Base-by-base conservation (phyloP, 345 rosid species). In the Citrus maxima region DNA sequence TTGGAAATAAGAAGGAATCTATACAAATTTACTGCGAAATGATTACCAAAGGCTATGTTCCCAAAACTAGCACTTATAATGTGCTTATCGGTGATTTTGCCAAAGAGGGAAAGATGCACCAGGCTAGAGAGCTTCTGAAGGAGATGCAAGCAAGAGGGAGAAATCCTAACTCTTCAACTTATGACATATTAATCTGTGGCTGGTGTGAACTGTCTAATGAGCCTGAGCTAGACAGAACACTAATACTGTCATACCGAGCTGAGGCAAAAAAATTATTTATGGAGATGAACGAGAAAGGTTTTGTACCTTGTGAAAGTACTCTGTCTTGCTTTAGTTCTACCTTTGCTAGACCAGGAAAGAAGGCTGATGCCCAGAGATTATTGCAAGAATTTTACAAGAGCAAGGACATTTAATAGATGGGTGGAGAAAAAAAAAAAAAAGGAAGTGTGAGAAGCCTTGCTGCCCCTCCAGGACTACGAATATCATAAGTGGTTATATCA, bases 271-370 rank as follows among this genome's bases (percentile, higher is more conserved):
- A 60, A 69, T 83, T 92, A 81, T 46, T 93, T 22, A 60, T 54
- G 30, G 92, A 90, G 88, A 93, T 95, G 99, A 83, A 87, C 72
- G 90, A 86, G 58, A 92, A 73, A 79, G 95, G 89, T 38, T 91
- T 86, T 77, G 54, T 82, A 18, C 98, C 98, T 6, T 79, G 89
- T 85, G 82, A 87, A 84, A 85, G 67, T 61, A 93, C 97, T 62
- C 79, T 92, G 72, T 79, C 84, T 74, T 82, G 82, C 86, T 86
- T 95, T 81, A 80, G 92, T 80, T 88, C 85, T 80, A 82, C 89
- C 40, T 90, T 92, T 79, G 88, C 93, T 74, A 89, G 84, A 82
- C 87, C 84, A 49, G 97, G 94, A 77, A 90, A 81, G 87, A 85
- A 82, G 76, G 77, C 78, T 80, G 91, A 91, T 78, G 92, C 88